These are phyloP conservation scores for Heritiera littoralis DNA, from an alignment of 345 rosid genomes.

Conservation along the genomic window DNA sequence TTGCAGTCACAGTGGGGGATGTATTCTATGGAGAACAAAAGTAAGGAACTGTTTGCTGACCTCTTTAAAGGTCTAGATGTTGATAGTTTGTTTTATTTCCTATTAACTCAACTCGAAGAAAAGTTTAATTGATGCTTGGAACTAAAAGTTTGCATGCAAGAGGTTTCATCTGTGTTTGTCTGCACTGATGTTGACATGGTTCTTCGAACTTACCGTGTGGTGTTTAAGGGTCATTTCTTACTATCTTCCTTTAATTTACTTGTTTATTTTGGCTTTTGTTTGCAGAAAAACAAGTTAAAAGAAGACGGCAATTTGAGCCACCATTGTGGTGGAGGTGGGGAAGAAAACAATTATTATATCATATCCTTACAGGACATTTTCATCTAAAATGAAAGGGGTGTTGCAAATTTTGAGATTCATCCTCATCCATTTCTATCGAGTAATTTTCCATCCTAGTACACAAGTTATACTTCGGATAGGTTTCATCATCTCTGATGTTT, in stretches of 20 bases:
- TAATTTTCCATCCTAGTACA: constrained; percentile 15
- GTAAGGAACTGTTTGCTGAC: constrained; percentile 48
- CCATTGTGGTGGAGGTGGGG: constrained; percentile 87
- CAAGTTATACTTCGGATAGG: not conserved
- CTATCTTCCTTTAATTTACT: not conserved
- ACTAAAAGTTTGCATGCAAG: not conserved
- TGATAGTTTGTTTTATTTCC: not conserved
- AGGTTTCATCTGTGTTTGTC: not conserved
- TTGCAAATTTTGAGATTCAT: constrained; percentile 5
- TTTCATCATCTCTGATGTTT: constrained; percentile 2
- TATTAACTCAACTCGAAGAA: not conserved
- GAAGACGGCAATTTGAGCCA: constrained; percentile 39
- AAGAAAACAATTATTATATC: constrained; percentile 60
- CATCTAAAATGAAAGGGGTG: constrained; percentile 37
- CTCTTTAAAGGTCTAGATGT: not conserved
- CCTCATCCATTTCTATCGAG: not conserved
- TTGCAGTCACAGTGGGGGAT: constrained; percentile 62
- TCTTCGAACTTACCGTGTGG: not conserved
- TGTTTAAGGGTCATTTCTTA: not conserved
- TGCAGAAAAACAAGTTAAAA: constrained; percentile 58
- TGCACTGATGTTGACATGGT: not conserved
- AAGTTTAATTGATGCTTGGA: not conserved
- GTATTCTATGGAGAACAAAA: constrained; percentile 39
- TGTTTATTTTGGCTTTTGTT: not conserved
- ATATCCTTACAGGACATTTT: constrained; percentile 45